Conservation (phyloP, 2,329 filamentous ascomycete species). For the Talaromyces funiculosus region DNA sequence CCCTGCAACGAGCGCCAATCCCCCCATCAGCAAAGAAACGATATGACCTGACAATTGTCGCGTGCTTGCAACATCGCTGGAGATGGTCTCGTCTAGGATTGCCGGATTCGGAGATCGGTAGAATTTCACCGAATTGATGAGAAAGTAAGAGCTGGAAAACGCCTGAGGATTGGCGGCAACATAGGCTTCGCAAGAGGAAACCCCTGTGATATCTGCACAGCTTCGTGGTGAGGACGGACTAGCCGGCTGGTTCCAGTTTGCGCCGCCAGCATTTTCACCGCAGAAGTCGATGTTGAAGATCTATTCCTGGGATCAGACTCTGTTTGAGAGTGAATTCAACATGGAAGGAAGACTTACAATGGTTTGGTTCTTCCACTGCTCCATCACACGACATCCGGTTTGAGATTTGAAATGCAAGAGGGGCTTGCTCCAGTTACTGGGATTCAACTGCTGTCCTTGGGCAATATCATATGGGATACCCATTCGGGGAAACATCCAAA, state of each 20-base stretch:
- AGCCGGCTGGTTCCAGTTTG: slow-evolving; percentile 52
- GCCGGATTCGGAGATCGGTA: slow-evolving; percentile 38
- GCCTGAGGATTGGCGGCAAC: slow-evolving; percentile 64
- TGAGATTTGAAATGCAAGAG: slow-evolving; percentile 46
- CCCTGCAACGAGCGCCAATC: not conserved
- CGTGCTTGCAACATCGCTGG: not conserved
- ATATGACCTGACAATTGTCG: not conserved
- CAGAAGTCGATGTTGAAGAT: slow-evolving; percentile 74
- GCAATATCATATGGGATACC: slow-evolving; percentile 60
- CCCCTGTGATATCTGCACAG: slow-evolving; percentile 54
- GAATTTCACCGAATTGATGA: slow-evolving; percentile 65
- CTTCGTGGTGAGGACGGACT: slow-evolving; percentile 25
- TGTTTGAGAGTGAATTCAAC: not conserved
- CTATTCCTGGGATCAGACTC: slow-evolving; percentile 18
- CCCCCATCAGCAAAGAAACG: not conserved
- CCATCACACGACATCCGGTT: slow-evolving; percentile 64
- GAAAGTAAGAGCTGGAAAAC: slow-evolving; percentile 71
- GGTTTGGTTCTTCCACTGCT: slow-evolving; percentile 65
- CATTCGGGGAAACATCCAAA: slow-evolving; percentile 77
- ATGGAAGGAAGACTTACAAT: slow-evolving; percentile 45
- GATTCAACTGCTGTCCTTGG: slow-evolving; percentile 52
- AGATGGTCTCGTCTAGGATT: not conserved
- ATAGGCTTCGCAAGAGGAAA: slow-evolving; percentile 61
- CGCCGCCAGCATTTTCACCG: slow-evolving; percentile 72
- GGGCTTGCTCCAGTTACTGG: slow-evolving; percentile 61